Conservation (phyloP, 805 yeast genomes). For the Ogataea trehaloabstinens region DNA sequence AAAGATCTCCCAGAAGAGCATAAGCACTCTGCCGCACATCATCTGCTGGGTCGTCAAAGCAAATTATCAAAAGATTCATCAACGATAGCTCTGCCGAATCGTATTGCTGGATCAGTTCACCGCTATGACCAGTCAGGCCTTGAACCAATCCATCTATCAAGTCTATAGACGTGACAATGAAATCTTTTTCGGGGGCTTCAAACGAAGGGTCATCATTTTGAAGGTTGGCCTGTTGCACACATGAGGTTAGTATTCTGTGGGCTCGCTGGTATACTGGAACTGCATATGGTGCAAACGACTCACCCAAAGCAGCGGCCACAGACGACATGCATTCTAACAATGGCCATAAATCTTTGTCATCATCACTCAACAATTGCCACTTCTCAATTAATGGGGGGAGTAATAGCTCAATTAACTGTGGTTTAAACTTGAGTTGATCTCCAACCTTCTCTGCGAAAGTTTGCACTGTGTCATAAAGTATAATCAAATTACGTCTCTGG, state of each 20-base stretch:
- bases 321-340: slow-evolving; percentile 89
- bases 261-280: slow-evolving; percentile 82
- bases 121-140: slow-evolving; percentile 69
- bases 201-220: slow-evolving; percentile 64
- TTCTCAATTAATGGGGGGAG: slow-evolving; percentile 79
- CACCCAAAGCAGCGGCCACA: slow-evolving; percentile 84
- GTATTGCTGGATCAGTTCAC: slow-evolving; percentile 44
- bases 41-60: slow-evolving; percentile 70
- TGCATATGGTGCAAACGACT: slow-evolving; percentile 84
- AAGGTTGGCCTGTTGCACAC: slow-evolving; percentile 64
- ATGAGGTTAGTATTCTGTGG: slow-evolving; percentile 60
- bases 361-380: slow-evolving; percentile 76
- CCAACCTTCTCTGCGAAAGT: slow-evolving; percentile 81
- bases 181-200: slow-evolving; percentile 84
- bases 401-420: slow-evolving; percentile 55
- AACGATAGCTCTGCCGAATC: slow-evolving; percentile 36
- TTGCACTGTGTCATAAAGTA: slow-evolving; percentile 87
- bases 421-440: slow-evolving; percentile 49
- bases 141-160: slow-evolving; percentile 90
- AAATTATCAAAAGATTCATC: slow-evolving; percentile 60
- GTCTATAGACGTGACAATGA: slow-evolving; percentile 84
- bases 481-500: slow-evolving; percentile 76
- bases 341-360: slow-evolving; percentile 87
- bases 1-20: slow-evolving; percentile 88
- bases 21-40: slow-evolving; percentile 94